Base-by-base conservation (phyloP, 805 yeast genomes). In the Saturnispora kantuleensis region DNA sequence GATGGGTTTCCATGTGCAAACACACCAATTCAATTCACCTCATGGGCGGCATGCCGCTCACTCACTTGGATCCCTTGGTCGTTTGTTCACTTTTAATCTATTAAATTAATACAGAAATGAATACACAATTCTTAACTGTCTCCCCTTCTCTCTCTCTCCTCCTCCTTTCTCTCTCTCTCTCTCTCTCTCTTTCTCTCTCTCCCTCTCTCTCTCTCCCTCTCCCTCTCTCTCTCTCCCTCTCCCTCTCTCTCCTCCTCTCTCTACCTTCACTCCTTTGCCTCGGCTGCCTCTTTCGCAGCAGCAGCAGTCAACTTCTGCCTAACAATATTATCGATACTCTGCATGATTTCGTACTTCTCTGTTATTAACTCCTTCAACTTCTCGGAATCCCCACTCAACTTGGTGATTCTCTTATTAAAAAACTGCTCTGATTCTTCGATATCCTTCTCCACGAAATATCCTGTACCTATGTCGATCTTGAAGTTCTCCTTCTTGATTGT, bases 391-490 rank as follows among this genome's bases (percentile, higher is more conserved):
- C 73, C 73, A 47, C 70, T 77, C 55, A 90, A 66, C 50, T 90
- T 89, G 21, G 66, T 66, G 46, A 88, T 76, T 62, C 93, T 87
- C 46, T 68, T 71, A 47, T 80, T 74, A 61, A 86, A 90, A 56
- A 87, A 90, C 44, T 60, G 63, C 49, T 76, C 68, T 1, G 96
- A 82, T 39, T 84, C 87, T 7, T 67, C 66, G 0, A 77, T 75
- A 40, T 63, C 63, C 63, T 93, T 93, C 58, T 87, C 96, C 13
- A 88, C 89, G 59, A 75, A 93, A 60, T 93, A 93, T 2, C 97
- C 97, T 0, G 98, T 93, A 31, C 98, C 98, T 21, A 93, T 81
- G 59, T 93, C 98, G 9, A 93, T 96, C 59, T 93, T 69, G 55
- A 82, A 93, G 47, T 73, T 78, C 48, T 80, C 73, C 42, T 73